These are phyloP conservation scores for Leptodermis oblonga DNA, from an alignment of 257 asterid species.

Conservation along the genomic window DNA sequence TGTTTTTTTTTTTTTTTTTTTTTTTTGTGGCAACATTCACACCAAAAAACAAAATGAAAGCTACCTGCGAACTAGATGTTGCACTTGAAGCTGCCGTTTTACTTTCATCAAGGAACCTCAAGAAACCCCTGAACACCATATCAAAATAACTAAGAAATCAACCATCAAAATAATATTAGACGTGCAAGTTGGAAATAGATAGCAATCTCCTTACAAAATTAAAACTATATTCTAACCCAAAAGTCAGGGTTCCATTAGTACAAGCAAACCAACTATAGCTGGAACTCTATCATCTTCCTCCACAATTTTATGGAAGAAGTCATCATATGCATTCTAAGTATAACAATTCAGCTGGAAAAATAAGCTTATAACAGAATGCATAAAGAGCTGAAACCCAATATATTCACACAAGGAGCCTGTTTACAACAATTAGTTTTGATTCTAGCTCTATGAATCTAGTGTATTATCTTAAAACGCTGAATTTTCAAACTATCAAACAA, in stretches of 20 bases:
- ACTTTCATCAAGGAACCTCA: conserved; percentile 79
- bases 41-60: conserved; percentile 3
- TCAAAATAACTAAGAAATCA: conserved; percentile 11
- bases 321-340: neutral
- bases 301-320: neutral
- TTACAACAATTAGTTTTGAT: neutral
- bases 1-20: no score
- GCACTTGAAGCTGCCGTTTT: conserved; percentile 52
- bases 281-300: neutral
- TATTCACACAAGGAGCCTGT: neutral
- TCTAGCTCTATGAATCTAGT: neutral
- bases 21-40: neutral
- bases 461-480: neutral
- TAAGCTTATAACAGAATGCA: neutral
- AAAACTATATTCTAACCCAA: neutral
- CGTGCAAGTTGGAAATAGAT: conserved; percentile 5
- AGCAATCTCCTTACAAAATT: neutral
- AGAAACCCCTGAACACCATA: conserved; percentile 61
- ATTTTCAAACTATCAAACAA: neutral
- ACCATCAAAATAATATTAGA: neutral
- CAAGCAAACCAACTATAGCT: neutral
- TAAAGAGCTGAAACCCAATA: neutral
- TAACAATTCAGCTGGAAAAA: neutral
- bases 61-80: conserved; percentile 88
- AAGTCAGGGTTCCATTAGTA: neutral